Evolutionary conservation across 257 asterid genomes (phyloP).

Genomic region (Primulina huaijiensis): DNA sequence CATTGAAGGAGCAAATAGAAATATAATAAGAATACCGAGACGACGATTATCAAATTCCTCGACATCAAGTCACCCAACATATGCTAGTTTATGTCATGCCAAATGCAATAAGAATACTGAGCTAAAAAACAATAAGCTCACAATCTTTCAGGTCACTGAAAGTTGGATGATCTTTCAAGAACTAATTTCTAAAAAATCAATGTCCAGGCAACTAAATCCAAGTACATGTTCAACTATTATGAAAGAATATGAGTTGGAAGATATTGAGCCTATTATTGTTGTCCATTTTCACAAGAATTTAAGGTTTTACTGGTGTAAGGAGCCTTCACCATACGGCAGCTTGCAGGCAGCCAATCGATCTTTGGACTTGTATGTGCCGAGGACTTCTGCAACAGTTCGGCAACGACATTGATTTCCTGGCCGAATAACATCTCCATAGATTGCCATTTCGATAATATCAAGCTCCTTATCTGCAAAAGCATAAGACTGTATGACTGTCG

Average conservation of each 20-base stretch:
- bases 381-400: constrained; percentile 84
- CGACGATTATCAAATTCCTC: background rate
- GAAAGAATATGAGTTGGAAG: constrained; percentile 9
- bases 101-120: background rate
- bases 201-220: constrained; percentile 1
- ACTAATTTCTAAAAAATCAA: constrained; percentile 3
- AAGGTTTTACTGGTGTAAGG: constrained; percentile 24
- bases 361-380: constrained; percentile 69
- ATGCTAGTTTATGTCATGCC: constrained; percentile 4
- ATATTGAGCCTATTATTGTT: background rate
- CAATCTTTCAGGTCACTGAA: constrained; percentile 6
- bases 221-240: constrained; percentile 1
- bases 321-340: constrained; percentile 41
- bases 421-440: constrained; percentile 85
- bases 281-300: background rate
- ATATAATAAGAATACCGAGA: background rate
- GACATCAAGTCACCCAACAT: background rate
- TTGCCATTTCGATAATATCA: constrained; percentile 87
- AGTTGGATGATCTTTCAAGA: constrained; percentile 14
- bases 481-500: background rate
- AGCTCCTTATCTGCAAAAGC: constrained; percentile 68
- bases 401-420: constrained; percentile 94
- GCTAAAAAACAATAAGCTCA: background rate
- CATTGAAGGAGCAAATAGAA: background rate
- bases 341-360: constrained; percentile 64